Evolutionary conservation across 192 early-diverging fungal species (phyloP).

Genomic region (Phlyctochytrium bullatum): DNA sequence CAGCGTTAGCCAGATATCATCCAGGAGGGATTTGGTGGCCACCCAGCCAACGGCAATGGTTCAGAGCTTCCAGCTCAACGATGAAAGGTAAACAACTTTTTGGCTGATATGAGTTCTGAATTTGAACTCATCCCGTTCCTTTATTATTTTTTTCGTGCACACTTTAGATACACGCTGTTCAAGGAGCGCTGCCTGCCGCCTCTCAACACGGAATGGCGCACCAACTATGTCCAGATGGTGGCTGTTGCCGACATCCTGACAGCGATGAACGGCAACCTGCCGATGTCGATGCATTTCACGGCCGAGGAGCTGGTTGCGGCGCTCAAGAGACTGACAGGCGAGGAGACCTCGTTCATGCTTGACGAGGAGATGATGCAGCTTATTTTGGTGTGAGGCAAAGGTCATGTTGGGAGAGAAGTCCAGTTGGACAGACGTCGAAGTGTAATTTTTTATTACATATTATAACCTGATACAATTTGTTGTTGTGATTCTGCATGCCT

Average conservation of each 20-base stretch:
- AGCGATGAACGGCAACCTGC: slow-evolving; percentile 31
- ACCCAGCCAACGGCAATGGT: slow-evolving; percentile 12
- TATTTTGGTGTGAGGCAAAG: slow-evolving; percentile 39
- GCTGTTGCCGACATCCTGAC: slow-evolving; percentile 36
- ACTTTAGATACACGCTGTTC: slow-evolving; percentile 21
- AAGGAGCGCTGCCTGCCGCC: slow-evolving; percentile 9
- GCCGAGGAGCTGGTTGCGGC: slow-evolving; percentile 25
- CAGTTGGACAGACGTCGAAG: not conserved
- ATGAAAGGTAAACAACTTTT: slow-evolving; percentile 8
- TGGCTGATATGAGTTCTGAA: too few relatives aligned
- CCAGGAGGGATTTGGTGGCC: too few relatives aligned
- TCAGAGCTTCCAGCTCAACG: not conserved
- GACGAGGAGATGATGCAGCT: slow-evolving; percentile 39
- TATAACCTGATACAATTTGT: too few relatives aligned
- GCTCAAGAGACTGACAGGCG: slow-evolving; percentile 31
- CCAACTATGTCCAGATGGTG: slow-evolving; percentile 16
- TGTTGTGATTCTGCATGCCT: too few relatives aligned
- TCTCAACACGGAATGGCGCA: slow-evolving; percentile 11
- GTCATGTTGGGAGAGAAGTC: not conserved
- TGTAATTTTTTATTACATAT: too few relatives aligned
- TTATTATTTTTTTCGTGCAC: slow-evolving; percentile 28
- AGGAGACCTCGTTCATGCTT: slow-evolving; percentile 43
- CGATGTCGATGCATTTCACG: slow-evolving; percentile 32
- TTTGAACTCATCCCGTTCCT: too few relatives aligned
- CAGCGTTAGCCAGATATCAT: too few relatives aligned